Percentiles rank a stretch among this genome's conserved stretches.
Conservation (phyloP, 192 early-diverging fungal species). For the Pilaira anomala region DNA sequence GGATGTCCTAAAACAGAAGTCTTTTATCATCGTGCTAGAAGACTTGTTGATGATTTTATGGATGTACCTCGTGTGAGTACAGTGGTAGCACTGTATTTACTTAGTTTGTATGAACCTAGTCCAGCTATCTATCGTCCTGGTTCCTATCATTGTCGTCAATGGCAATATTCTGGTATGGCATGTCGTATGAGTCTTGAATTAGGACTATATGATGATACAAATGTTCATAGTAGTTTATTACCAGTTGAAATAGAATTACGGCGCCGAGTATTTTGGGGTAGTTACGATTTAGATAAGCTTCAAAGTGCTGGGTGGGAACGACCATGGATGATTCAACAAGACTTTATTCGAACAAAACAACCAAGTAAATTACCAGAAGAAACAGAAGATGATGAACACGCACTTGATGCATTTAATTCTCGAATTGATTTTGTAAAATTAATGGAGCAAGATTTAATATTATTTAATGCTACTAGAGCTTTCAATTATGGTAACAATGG, state of each 20-base stretch:
- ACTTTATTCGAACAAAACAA: not conserved
- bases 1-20: slow-evolving; percentile 23
- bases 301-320: slow-evolving; percentile 16
- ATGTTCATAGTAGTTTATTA: not conserved
- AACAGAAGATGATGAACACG: slow-evolving; percentile 7
- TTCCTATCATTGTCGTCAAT: slow-evolving; percentile 21
- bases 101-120: slow-evolving; percentile 11
- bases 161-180: slow-evolving; percentile 34
- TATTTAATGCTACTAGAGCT: not conserved
- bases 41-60: slow-evolving; percentile 32
- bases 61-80: slow-evolving; percentile 32
- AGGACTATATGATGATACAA: slow-evolving; percentile 13
- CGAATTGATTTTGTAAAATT: slow-evolving; percentile 2
- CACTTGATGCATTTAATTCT: slow-evolving; percentile 6
- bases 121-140: slow-evolving; percentile 15
- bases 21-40: slow-evolving; percentile 31
- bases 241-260: slow-evolving; percentile 13
- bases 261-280: slow-evolving; percentile 18
- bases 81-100: slow-evolving; percentile 13
- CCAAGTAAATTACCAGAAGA: slow-evolving; percentile 5
- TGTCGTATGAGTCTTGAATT: slow-evolving; percentile 28
- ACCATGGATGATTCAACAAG: slow-evolving; percentile 12
- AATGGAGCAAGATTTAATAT: slow-evolving; percentile 9
- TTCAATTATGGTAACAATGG: not conserved
- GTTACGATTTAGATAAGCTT: slow-evolving; percentile 21